Evolutionary conservation across 2,329 filamentous ascomycete species (phyloP).

Genomic region (Trichocomaceae sp.): DNA sequence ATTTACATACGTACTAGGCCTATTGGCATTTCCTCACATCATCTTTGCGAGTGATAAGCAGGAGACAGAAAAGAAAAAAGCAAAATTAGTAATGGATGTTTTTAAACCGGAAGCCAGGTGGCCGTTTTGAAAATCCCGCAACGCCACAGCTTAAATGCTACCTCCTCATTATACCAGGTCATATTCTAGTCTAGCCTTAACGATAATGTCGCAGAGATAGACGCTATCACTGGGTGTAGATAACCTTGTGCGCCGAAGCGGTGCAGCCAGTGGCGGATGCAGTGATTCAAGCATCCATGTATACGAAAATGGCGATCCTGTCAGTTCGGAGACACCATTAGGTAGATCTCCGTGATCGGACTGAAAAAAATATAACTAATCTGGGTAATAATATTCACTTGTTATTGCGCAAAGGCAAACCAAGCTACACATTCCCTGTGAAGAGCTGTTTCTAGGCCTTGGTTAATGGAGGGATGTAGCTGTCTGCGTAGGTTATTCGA

Average conservation of each 20-base stretch:
- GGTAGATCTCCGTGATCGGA: not conserved
- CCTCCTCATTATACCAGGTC: not conserved
- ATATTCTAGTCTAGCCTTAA: not conserved
- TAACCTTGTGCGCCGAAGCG: not conserved
- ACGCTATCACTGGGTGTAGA: not conserved
- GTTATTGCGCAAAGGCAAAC: not conserved
- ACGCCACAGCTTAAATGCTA: not conserved
- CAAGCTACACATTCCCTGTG: not conserved
- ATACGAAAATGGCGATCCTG: not conserved
- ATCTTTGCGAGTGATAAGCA: not conserved
- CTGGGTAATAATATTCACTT: not conserved
- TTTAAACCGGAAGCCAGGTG: not conserved
- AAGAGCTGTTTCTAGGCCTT: not conserved
- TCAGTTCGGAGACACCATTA: constrained; percentile 5
- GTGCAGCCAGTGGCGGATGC: not conserved
- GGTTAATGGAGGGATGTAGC: not conserved
- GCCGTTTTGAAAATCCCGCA: not conserved
- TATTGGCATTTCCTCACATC: not conserved
- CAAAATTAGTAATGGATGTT: not conserved
- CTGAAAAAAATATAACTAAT: not conserved
- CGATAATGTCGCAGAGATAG: not conserved
- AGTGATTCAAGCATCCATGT: not conserved
- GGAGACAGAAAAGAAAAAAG: not conserved
- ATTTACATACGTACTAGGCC: not conserved
- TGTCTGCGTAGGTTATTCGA: not conserved